Base-by-base conservation (phyloP, 2,329 filamentous ascomycete species). In the Pestalotiopsis sp. region DNA sequence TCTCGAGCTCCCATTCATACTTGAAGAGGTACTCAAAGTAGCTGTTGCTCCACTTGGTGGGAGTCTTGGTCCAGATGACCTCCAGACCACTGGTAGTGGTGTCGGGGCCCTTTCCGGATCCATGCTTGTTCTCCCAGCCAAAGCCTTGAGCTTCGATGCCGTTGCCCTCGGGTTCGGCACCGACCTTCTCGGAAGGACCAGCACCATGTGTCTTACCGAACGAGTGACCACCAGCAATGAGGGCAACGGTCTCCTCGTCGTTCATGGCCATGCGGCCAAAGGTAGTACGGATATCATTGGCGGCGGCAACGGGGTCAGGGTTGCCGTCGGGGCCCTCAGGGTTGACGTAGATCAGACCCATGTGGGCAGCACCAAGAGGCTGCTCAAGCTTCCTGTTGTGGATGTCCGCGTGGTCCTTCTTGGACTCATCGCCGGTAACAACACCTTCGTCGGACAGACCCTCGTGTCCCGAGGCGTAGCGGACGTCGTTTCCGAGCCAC, bases 171-270 rank as follows among this genome's bases (percentile, higher is more conserved):
- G 92, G 92, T 78, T 92, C 92, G 20, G 83, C 79, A 66, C 90
- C 91, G 63, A 93, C 85, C 73, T 93, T 86, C 70, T 86, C 85
- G 20, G 85, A 81, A 17, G 88, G 82, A 67, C 81, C 91, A 39
- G 92, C 92, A 73, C 92, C 92, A 79, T 94, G 92, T 0, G 91
- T 93, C 87, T 94, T 94, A 74, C 92, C 92, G 73, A 94, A 93
- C 30, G 88, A 85, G 83, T 94, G 92, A 52, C 92, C 92, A 75
- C 92, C 92, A 52, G 90, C 90, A 76, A 94, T 94, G 59, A 94
- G 82, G 14, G 92, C 92, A 66, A 92, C 92, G 0, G 92, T 94
- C 84, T 94, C 92, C 80, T 92, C 89, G 76, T 94, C 91, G 76
- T 92, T 89, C 92, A 94, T 94, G 70, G 89, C 92, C 92, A 94